Evolutionary conservation across 73 alveolate species (phyloP), one percentile per base, ranked within the genome.

Genomic region (Paramecium tetraurelia): DNA sequence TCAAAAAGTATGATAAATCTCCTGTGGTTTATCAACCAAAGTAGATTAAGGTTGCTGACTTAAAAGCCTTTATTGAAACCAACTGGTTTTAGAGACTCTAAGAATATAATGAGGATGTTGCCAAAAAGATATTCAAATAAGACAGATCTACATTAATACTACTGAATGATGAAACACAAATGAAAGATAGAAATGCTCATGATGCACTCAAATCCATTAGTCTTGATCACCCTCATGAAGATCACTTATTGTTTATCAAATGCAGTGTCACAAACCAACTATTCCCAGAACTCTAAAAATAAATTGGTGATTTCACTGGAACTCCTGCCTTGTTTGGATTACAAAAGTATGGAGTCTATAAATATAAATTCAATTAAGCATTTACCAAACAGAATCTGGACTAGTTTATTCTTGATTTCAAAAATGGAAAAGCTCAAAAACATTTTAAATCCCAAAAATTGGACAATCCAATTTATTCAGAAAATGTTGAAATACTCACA

Each of bases 121-220:
- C 21, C 2, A 80, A 80, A 29, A 80, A 80, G 72, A 43, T 80
- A 43, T 80, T 80, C 57, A 80, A 46, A 48, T 27, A 80, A 80
- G 90, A 80, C 16, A 80, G 75, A 80, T 27, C 48, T n/a, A 35
- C 90, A 0, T 16, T 80, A 21, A 80, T 80, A 18, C 24, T 80
- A 24, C 4, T 40, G 12, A 11, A 44, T 1, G 90, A 80, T 80
- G 90, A 48, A 80, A 80, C 50, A 43, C 11, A 80, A 46, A 80
- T 80, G 70, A 80, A 80, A 46, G 90, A 80, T 80, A 80, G 57
- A 44, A 80, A 80, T 80, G 90, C 90, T 41, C 48, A 31, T 24
- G 90, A 63, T 72, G 86, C 86, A n/a, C 59, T 72, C 5, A 72
- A 36, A 40, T 63, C 50, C 6, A 63, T 63, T 31, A 33, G 36